Base-by-base conservation (phyloP, 208 protist species). In the Trypanosomatidae sp. region DNA sequence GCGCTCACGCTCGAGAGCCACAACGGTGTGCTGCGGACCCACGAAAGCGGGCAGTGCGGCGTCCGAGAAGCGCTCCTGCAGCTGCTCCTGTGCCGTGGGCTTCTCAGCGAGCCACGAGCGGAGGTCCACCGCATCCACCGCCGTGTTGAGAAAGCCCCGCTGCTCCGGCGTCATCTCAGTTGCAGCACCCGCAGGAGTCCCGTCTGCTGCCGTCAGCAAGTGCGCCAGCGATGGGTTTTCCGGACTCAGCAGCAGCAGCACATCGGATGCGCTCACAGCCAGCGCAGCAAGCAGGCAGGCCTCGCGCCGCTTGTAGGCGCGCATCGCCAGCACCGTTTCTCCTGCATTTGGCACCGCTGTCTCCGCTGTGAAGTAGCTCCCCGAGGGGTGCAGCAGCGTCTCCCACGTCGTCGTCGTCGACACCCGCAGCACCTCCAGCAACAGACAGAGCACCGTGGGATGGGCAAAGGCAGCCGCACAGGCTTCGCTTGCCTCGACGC, bases 401-500 rank as follows among this genome's bases (percentile, higher is more conserved):
- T 82, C 72, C 77, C 79, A 86, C 41, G 79, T 76, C 15, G 70
- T 74, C n/a, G 58, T 74, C n/a, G 76, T 85, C 49, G 79, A 47
- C 0, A 55, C 50, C 10, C 81, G 77, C 55, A 86, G 56, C 62
- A 87, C 72, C 46, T 76, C 71, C 0, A 94, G 66, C 33, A 89
- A 71, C 41, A 78, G 66, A 1, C 73, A 50, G 17, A 83, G 74
- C 22, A 68, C 55, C 22, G 36, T 25, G 0, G 76, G 56, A 13
- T 66, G 49, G 36, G 86, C 81, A 52, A 89, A 85, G 70, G 77
- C 67, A 2, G 58, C 74, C 0, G 84, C 82, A 44, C 86, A 83
- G 30, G 65, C 67, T 69, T 91, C 87, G 66, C 64, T 89, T 1
- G 76, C 82, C 53, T 94, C 89, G 9, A 85, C 83, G 43, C 82